Evolutionary conservation across 2,329 filamentous ascomycete genomes (phyloP), one percentile per base, ranked within the genome.

Genomic region (Emmonsiellopsis sp.): DNA sequence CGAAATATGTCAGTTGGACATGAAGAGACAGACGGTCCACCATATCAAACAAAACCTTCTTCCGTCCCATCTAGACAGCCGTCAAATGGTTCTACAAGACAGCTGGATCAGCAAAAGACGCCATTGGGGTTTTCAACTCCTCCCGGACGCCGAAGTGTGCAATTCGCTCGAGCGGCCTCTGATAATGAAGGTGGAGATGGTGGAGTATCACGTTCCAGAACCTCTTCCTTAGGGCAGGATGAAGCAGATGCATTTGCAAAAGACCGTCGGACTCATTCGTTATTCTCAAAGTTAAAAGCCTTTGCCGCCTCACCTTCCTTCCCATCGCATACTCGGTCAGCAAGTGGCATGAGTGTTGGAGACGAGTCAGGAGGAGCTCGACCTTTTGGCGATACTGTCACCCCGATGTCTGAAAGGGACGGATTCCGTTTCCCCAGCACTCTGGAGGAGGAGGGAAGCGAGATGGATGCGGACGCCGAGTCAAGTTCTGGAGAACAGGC

Each of bases 401-500:
- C 75, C 0, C 75, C 77, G 5, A 68, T 68, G 13, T 74, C 74
- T n/a, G 76, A 79, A 61, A 69, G 73, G 56, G 72, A 71, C 32
- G 71, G 73, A 33, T 71, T 75, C 46, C 73, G 75, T 53, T 74
- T 82, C 57, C 79, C 79, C 8, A 74, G 77, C 17, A 81, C 77
- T 1, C 66, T 83, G 53, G 69, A 73, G 42, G 79, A 81, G 58
- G 77, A 78, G 54, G 83, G 81, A 17, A 87, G 83, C 65, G 88
- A 91, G 66, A 82, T 77, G 11, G 85, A 87, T 63, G 84, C 86
- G 0, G 88, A 93, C 66, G 88, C 85, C 1, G 91, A 95, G 65
- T 88, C 93, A 65, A 95, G 89, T 44, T 87, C 84, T 0, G 88
- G 90, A 51, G 91, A 95, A 64, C 78, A 77, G 62, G 70, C n/a